Evolutionary conservation across 345 rosid genomes (phyloP), one percentile per base, ranked within the genome.

Genomic region (Citrus trifoliata): DNA sequence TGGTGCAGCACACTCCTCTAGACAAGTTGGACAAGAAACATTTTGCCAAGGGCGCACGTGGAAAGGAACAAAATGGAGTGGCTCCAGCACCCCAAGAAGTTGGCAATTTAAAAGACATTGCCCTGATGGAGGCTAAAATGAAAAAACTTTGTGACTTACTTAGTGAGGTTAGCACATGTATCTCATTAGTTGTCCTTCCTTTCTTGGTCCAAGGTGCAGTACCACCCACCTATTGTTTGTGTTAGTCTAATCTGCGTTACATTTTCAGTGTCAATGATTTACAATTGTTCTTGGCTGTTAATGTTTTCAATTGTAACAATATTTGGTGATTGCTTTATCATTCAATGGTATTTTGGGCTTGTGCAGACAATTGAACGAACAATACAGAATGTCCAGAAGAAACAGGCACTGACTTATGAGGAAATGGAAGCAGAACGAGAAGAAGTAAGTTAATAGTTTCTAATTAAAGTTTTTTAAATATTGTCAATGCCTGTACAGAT

Each of bases 371-470:
- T 90, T 78, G 89, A 76, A 64, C 86, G 85, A 67, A 94, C 99
- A 71, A 92, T 89, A 77, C 90, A 94, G 79, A 94, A 96, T 86
- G 82, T 96, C 51, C 93, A 88, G 78, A 96, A 96, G 93, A 96
- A 94, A 86, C 98, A 96, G 80, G 97, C 98, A 6, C 72, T 93
- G 89, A 93, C 95, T 2, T 96, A 92, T 60, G 98, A 96, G 83
- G 99, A 96, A 87, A 94, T 94, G 93, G 98, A 94, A 83, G 94
- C 90, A 76, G 99, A 96, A 75, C 97, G 97, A 10, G 97, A 93
- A 85, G 99, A 93, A 80, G 95, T 91, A 79, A 79, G 88, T 78
- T 32, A 6, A 33, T 71, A 48, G 18, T 37, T 28, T 10, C n/a
- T 42, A 46, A n/a, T 51, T 10, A 51, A 64, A 14, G 14, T 5